A percentile compares a stretch with the other conserved stretches of the same genome.
Evolutionary conservation across 2,329 filamentous ascomycete genomes (phyloP).

Genomic region (Didymella sp.): DNA sequence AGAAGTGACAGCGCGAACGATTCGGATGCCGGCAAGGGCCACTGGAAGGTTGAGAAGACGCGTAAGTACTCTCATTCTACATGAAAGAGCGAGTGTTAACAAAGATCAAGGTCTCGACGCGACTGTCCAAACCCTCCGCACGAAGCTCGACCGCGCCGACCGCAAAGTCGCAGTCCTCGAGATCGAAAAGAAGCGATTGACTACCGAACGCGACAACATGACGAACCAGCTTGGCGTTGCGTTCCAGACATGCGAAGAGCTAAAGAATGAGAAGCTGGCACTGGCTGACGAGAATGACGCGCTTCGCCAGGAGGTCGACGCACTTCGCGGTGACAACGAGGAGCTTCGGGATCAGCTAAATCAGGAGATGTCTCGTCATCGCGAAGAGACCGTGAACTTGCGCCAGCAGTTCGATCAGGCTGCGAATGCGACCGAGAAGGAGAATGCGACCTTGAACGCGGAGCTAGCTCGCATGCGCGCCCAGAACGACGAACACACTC

Average conservation of each 20-base stretch:
- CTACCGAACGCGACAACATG: constrained; percentile 70
- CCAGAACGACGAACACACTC: constrained; percentile 48
- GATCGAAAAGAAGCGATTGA: constrained; percentile 67
- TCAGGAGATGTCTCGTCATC: constrained; percentile 43
- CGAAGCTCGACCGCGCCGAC: constrained; percentile 67
- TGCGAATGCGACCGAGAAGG: constrained; percentile 43
- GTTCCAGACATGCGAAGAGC: constrained; percentile 62
- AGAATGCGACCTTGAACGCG: constrained; percentile 45
- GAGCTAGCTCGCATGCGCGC: constrained; percentile 43
- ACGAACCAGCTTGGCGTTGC: constrained; percentile 68
- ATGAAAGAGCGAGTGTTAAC: constrained; percentile 21
- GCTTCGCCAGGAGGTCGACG: constrained; percentile 48
- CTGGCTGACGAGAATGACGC: constrained; percentile 46
- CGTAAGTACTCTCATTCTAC: constrained; percentile 54
- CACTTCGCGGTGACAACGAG: constrained; percentile 45
- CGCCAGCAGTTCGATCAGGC: constrained; percentile 44
- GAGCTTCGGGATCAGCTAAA: constrained; percentile 43
- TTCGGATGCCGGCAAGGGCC: constrained; percentile 51
- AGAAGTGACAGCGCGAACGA: constrained; percentile 60
- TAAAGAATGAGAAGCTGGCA: constrained; percentile 55
- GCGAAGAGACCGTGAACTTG: constrained; percentile 46
- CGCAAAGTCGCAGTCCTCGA: constrained; percentile 68
- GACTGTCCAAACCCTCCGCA: constrained; percentile 66
- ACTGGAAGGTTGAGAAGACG: constrained; percentile 60
- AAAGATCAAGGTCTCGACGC: constrained; percentile 62